phyloP scores from a whole-genome alignment of 1,139 yeast species.

The Suhomyces atakaporum region DNA sequence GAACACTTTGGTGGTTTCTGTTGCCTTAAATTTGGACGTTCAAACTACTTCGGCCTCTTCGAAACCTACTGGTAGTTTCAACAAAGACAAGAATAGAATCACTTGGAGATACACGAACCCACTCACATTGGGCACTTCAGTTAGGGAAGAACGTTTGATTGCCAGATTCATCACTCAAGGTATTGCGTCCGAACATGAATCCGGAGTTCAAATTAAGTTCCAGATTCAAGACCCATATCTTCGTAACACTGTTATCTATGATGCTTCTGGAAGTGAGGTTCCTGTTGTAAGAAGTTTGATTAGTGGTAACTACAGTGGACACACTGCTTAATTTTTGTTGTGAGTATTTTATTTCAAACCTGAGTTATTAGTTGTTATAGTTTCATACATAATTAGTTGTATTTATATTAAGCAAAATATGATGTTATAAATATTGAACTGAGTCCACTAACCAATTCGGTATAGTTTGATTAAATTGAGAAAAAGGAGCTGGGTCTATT shows the following conservation, averaged over 20 bases:
- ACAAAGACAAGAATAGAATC: conserved; percentile 78
- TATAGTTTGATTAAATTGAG: too few relatives aligned
- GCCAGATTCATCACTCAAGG: conserved; percentile 72
- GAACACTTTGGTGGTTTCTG: conserved; percentile 68
- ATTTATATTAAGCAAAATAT: neutral
- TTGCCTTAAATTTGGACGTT: conserved; percentile 46
- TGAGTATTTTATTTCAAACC: conserved; percentile 2
- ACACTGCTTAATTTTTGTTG: conserved; percentile 13
- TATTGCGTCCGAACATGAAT: conserved; percentile 61
- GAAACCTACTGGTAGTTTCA: conserved; percentile 88
- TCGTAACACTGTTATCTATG: conserved; percentile 25
- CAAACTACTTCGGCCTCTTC: conserved; percentile 75
- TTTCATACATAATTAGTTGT: too few relatives aligned
- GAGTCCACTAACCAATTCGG: too few relatives aligned
- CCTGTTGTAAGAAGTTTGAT: conserved; percentile 37
- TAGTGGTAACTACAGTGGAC: conserved; percentile 42
- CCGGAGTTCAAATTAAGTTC: conserved; percentile 73
- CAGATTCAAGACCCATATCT: conserved; percentile 34
- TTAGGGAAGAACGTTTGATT: conserved; percentile 59
- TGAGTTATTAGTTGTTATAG: neutral
- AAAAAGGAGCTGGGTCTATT: too few relatives aligned
- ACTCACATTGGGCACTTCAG: conserved; percentile 36
- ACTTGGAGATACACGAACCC: conserved; percentile 74
- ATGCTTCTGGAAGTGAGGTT: conserved; percentile 23
- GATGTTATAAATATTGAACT: neutral